These are phyloP conservation scores for Crucibulum parvulum DNA, from an alignment of 1,284 basidiomycete species.

Conservation along the genomic window DNA sequence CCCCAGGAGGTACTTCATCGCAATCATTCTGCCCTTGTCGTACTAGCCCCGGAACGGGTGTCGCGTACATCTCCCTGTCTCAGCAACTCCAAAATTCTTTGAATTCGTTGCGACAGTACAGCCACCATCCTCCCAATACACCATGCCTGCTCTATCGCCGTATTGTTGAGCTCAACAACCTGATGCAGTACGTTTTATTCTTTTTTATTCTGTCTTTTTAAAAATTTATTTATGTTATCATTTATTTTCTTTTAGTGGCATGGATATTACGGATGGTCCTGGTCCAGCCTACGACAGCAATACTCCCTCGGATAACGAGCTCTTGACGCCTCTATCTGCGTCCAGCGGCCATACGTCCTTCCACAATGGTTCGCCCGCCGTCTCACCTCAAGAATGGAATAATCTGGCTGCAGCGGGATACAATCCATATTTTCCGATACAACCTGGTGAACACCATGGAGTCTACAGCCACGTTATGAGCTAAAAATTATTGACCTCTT, in stretches of 20 bases:
- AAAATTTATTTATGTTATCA: conserved; percentile 5
- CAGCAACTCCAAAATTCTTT: conserved; percentile 70
- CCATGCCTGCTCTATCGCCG: conserved; percentile 63
- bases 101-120: conserved; percentile 63
- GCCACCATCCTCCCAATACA: conserved; percentile 60
- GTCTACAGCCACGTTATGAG: conserved; percentile 62
- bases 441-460: conserved; percentile 49
- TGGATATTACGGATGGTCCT: conserved; percentile 47
- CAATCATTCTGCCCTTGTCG: conserved; percentile 66
- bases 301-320: conserved; percentile 67
- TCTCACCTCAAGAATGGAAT: conserved; percentile 68
- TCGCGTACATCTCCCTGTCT: conserved; percentile 64
- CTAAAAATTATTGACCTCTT: conserved; percentile 32
- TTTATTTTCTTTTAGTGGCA: conserved; percentile 38
- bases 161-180: conserved; percentile 64
- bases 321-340: conserved; percentile 72
- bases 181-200: conserved; percentile 66
- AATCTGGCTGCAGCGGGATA: conserved; percentile 61
- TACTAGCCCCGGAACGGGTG: conserved; percentile 62
- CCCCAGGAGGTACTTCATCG: conserved; percentile 42
- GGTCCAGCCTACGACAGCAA: conserved; percentile 47
- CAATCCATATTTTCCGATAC: conserved; percentile 73
- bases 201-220: conserved; percentile 6
- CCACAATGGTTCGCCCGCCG: conserved; percentile 46
- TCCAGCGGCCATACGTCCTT: conserved; percentile 61